These are phyloP conservation scores for Didymella pinodella DNA, from an alignment of 2,329 filamentous ascomycete genomes.

Conservation along the genomic window DNA sequence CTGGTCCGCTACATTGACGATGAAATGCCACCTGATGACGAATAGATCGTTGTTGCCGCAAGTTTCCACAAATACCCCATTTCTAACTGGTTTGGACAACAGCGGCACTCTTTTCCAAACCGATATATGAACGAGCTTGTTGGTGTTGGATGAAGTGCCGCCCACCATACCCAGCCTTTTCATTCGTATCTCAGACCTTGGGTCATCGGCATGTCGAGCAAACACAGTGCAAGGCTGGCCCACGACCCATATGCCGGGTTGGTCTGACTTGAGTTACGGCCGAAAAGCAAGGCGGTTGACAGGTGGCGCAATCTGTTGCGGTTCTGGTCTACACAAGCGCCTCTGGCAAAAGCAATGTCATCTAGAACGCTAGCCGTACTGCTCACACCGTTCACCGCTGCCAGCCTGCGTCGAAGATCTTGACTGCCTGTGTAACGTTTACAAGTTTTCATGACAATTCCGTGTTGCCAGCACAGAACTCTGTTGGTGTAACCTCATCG, in stretches of 20 bases:
- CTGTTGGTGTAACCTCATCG: slow-evolving; percentile 2
- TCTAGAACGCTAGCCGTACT: not conserved
- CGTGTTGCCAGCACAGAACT: slow-evolving; percentile 6
- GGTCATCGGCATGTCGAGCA: not conserved
- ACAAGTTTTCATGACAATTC: slow-evolving; percentile 2
- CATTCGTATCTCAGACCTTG: not conserved
- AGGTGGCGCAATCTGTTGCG: not conserved
- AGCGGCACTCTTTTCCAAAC: not conserved
- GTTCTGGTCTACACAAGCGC: not conserved
- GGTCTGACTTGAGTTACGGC: not conserved
- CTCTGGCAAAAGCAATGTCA: slow-evolving; percentile 1
- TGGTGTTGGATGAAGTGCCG: not conserved
- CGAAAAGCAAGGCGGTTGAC: not conserved
- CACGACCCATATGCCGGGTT: not conserved
- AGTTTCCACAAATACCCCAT: not conserved
- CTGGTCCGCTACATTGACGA: slow-evolving; percentile 95
- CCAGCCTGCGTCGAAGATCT: slow-evolving; percentile 1
- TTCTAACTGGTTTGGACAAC: not conserved
- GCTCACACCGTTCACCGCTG: not conserved
- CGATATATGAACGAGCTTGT: not conserved
- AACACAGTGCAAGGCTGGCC: not conserved
- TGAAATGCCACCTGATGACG: slow-evolving; percentile 95
- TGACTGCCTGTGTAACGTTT: slow-evolving; percentile 1
- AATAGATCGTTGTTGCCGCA: slow-evolving; percentile 61
- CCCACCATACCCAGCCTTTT: not conserved